A percentile compares a stretch with the other conserved stretches of the same genome.
Conservation (phyloP, 768 basidiomycete species). For the Boletus rufocinnamomeus region DNA sequence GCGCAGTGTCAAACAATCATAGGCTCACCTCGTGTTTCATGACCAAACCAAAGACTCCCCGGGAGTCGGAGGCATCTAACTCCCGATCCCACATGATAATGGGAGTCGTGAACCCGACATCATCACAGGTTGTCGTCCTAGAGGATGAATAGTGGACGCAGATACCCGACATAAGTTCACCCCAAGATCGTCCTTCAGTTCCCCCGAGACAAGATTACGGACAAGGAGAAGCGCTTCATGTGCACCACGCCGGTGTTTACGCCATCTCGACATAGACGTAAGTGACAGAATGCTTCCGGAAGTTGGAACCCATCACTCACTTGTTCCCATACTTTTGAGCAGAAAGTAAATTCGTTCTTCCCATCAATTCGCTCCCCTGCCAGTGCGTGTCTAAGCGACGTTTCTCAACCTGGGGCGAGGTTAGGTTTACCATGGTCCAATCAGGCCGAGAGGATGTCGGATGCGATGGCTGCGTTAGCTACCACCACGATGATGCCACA, state of each 20-base stretch:
- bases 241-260: constrained; percentile 8
- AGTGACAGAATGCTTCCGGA: not conserved
- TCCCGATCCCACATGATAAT: too few species aligned
- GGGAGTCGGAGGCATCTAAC: too few species aligned
- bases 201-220: constrained; percentile 5
- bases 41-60: too few species aligned
- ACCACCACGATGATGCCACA: constrained; percentile 13
- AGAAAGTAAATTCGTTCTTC: constrained; percentile 2
- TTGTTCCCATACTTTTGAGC: constrained; percentile 13
- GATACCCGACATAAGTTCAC: constrained; percentile 7
- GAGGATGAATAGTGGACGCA: constrained; percentile 11
- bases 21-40: too few species aligned
- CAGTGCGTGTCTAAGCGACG: not conserved
- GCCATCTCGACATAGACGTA: not conserved
- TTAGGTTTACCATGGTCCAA: constrained; percentile 10
- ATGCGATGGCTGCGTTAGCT: constrained; percentile 11
- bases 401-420: not conserved
- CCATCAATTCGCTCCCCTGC: constrained; percentile 12
- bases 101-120: too few species aligned
- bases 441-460: constrained; percentile 8
- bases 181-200: constrained; percentile 3
- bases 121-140: too few species aligned
- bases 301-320: not conserved
- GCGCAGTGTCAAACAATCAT: too few species aligned
- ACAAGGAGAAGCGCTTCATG: constrained; percentile 11